Percentiles rank a stretch among this genome's conserved stretches.
Evolutionary conservation across 2,329 filamentous ascomycete genomes (phyloP).

Genomic region (Fusarium sublunatum): DNA sequence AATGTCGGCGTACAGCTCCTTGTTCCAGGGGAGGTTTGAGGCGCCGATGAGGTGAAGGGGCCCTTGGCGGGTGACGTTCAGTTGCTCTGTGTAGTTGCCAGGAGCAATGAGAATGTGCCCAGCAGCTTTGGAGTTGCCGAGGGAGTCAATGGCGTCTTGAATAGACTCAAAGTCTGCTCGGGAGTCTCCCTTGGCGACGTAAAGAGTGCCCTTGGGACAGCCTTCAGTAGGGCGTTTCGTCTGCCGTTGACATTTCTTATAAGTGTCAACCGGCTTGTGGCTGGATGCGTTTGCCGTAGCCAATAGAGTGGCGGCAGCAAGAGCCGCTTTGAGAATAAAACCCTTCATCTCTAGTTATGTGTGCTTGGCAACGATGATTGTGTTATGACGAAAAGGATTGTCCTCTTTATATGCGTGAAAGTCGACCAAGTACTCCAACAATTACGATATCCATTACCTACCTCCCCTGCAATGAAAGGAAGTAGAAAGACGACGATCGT

Average conservation of each 20-base stretch:
- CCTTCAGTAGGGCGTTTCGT: conserved; percentile 45
- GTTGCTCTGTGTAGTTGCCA: conserved; percentile 71
- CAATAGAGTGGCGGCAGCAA: conserved; percentile 8
- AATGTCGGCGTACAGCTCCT: conserved; percentile 54
- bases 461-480: background rate
- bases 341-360: conserved; percentile 4
- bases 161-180: conserved; percentile 54
- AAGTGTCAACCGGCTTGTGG: conserved; percentile 32
- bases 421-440: background rate
- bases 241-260: conserved; percentile 33
- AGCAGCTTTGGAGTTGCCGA: conserved; percentile 47
- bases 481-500: background rate
- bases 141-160: conserved; percentile 55
- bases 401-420: background rate
- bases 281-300: background rate
- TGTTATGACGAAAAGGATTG: background rate
- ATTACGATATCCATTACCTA: background rate
- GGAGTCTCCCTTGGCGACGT: conserved; percentile 52
- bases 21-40: conserved; percentile 54
- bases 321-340: conserved; percentile 5
- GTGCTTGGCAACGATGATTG: background rate
- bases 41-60: conserved; percentile 72
- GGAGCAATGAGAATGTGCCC: conserved; percentile 66
- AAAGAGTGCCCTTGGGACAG: conserved; percentile 56
- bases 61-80: conserved; percentile 72